A percentile compares a stretch with the other conserved stretches of the same genome.
Evolutionary conservation across 164 flowering plant genomes (phyloP).

Genomic region (Amborella trichopoda): DNA sequence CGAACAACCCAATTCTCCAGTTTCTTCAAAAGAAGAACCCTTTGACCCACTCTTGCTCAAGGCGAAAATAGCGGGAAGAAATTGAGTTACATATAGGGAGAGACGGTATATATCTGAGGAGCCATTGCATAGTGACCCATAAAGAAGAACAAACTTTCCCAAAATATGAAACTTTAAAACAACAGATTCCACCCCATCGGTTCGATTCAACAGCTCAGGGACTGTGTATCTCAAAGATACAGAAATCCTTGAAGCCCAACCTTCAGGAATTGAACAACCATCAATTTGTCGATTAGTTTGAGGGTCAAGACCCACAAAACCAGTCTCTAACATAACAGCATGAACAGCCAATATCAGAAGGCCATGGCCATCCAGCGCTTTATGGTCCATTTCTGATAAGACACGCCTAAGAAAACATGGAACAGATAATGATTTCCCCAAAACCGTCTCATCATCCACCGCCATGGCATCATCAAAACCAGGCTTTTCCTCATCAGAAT

Average conservation of each 20-base stretch:
- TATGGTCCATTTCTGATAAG: constrained; percentile 25
- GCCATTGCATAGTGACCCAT: constrained; percentile 37
- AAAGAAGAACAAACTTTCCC: constrained; percentile 38
- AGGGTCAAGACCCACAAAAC: constrained; percentile 44
- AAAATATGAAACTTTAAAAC: constrained; percentile 43
- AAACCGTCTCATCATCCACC: too few species aligned
- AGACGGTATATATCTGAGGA: constrained; percentile 18
- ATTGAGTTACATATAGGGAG: constrained; percentile 27
- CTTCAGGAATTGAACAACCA: constrained; percentile 27
- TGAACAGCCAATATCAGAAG: constrained; percentile 52
- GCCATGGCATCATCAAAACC: constrained; percentile 15
- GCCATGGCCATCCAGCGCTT: constrained; percentile 11
- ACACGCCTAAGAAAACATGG: constrained; percentile 50
- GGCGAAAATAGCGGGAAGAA: constrained; percentile 26
- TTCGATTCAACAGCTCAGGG: constrained; percentile 21
- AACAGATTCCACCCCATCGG: constrained; percentile 16
- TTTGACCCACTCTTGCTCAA: constrained; percentile 20
- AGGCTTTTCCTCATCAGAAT: constrained; percentile 4
- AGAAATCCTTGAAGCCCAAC: constrained; percentile 23
- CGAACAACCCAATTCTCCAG: too few species aligned
- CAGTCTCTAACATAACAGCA: constrained; percentile 63
- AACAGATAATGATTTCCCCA: constrained; percentile 19
- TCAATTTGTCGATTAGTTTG: constrained; percentile 13
- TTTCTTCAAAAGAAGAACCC: constrained; percentile 8
- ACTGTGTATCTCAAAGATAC: constrained; percentile 38